Evolutionary conservation across 2,329 filamentous ascomycete species (phyloP), one percentile per base, ranked within the genome.

Genomic region (Trichoderma asperellum): DNA sequence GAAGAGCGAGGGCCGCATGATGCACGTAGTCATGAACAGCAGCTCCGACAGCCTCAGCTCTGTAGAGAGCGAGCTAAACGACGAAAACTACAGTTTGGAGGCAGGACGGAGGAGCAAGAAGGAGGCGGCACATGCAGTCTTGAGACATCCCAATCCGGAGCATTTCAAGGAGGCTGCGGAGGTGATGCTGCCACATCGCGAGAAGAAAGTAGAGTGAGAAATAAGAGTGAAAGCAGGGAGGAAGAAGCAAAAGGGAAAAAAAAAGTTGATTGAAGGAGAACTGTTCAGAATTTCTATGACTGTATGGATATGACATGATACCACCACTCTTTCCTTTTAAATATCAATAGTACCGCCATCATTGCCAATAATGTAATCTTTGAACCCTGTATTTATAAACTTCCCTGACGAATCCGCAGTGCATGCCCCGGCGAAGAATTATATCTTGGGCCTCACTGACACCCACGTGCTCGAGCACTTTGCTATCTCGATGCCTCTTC

Each of bases 21-120:
- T 89, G 40, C 80, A 83, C 68, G 83, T 89, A 79, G 85, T 89
- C 47, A 82, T 87, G 76, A 88, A 88, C 76, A 81, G 83, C 53
- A 89, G 85, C 73, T 80, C 82, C 12, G 86, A 81, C 75, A 83
- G 80, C 64, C 74, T 87, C 71, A 87, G 85, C 76, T 87, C 85
- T 3, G 83, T 81, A 37, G 82, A 87, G 78, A 86, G 83, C 72
- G 81, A 85, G 53, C 77, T 88, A n/a, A 80, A 83, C 7, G 78
- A 81, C 21, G 78, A 85, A 57, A 83, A 84, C 49, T 73, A 73
- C 4, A 77, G 77, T 3, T 81, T 79, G 72, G 81, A 83, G 65
- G 73, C 75, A 1, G 78, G 79, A 0, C 74, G 78, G 64, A 84
- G 81, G 79, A 87, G 83, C 70, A 87, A 85, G 77, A 84, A 80